Conservation (phyloP, 352 stramenopile species). For the Pythium brachiatum region DNA sequence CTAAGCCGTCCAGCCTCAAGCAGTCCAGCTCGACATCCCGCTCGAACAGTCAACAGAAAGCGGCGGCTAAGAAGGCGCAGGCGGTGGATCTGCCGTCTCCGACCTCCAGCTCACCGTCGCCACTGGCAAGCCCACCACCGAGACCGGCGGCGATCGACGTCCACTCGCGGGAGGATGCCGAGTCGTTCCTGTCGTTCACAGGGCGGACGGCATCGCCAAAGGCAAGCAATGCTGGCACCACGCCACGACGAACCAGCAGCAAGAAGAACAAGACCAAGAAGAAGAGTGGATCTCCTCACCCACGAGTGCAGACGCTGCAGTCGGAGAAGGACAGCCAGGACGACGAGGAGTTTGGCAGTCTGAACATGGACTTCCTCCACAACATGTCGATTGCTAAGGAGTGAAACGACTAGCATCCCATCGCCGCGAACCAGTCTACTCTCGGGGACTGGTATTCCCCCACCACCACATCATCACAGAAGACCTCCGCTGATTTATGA, state of each 20-base stretch:
- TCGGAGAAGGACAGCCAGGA: slow-evolving; percentile 39
- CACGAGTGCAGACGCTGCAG: slow-evolving; percentile 18
- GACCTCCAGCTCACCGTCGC: neutral
- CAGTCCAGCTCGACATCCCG: neutral
- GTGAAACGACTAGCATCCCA: too few species aligned
- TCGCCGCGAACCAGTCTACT: too few species aligned
- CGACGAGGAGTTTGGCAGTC: slow-evolving; percentile 40
- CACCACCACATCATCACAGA: too few species aligned
- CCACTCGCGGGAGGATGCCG: slow-evolving; percentile 3
- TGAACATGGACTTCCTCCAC: slow-evolving; percentile 85
- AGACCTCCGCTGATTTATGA: too few species aligned
- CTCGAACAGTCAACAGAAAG: neutral
- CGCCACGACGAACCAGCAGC: slow-evolving; percentile 4
- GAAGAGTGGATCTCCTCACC: slow-evolving; percentile 9
- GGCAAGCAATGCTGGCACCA: neutral
- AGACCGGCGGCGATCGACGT: neutral
- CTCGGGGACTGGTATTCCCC: too few species aligned
- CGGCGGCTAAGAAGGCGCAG: neutral
- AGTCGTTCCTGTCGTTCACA: slow-evolving; percentile 33
- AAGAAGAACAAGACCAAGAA: slow-evolving; percentile 17
- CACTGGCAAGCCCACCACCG: neutral
- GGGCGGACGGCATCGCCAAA: slow-evolving; percentile 1
- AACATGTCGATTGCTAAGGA: slow-evolving; percentile 33
- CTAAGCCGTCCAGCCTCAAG: too few species aligned
- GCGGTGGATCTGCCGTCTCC: slow-evolving; percentile 6